A percentile compares a stretch with the other conserved stretches of the same genome.
Conservation (phyloP, 2,329 filamentous ascomycete species). For the Macrophomina phaseolina region DNA sequence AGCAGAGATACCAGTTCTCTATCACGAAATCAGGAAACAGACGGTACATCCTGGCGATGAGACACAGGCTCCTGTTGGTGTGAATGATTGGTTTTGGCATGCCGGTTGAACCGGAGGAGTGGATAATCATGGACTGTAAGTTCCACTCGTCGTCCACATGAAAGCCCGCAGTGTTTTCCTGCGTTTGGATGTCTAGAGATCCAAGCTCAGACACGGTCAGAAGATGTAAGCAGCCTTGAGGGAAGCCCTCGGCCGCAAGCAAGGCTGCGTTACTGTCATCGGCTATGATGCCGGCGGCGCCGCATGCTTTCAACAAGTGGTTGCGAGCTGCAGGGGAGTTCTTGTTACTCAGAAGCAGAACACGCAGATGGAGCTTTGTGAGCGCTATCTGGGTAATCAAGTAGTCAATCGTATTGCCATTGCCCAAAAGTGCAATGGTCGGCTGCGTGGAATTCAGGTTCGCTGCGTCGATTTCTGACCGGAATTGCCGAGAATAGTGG, state of each 20-base stretch:
- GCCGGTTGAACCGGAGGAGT: slow-evolving; percentile 64
- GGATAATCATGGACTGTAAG: slow-evolving; percentile 49
- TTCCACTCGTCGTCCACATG: slow-evolving; percentile 41
- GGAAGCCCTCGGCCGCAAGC: background rate
- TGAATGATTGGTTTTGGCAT: slow-evolving; percentile 64
- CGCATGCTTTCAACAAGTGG: slow-evolving; percentile 36
- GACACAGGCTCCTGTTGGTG: slow-evolving; percentile 38
- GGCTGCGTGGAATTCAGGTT: slow-evolving; percentile 36
- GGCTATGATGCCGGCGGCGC: slow-evolving; percentile 37
- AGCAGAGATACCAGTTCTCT: slow-evolving; percentile 43
- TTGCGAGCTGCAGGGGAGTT: slow-evolving; percentile 37
- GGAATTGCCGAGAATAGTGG: slow-evolving; percentile 33
- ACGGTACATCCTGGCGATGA: slow-evolving; percentile 42
- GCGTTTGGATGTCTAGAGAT: too few relatives aligned
- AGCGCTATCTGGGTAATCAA: slow-evolving; percentile 40
- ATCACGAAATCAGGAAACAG: slow-evolving; percentile 40
- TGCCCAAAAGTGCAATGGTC: slow-evolving; percentile 38
- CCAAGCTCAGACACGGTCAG: background rate
- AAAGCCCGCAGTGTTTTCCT: background rate
- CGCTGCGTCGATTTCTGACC: slow-evolving; percentile 33
- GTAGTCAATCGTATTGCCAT: slow-evolving; percentile 38
- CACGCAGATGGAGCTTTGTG: slow-evolving; percentile 38
- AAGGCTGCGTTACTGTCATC: slow-evolving; percentile 33
- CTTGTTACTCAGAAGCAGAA: slow-evolving; percentile 39
- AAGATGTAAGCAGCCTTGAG: background rate